A percentile compares a stretch with the other conserved stretches of the same genome.
phyloP scores from a whole-genome alignment of 805 yeast species.

The Yarrowia keelungensis region DNA sequence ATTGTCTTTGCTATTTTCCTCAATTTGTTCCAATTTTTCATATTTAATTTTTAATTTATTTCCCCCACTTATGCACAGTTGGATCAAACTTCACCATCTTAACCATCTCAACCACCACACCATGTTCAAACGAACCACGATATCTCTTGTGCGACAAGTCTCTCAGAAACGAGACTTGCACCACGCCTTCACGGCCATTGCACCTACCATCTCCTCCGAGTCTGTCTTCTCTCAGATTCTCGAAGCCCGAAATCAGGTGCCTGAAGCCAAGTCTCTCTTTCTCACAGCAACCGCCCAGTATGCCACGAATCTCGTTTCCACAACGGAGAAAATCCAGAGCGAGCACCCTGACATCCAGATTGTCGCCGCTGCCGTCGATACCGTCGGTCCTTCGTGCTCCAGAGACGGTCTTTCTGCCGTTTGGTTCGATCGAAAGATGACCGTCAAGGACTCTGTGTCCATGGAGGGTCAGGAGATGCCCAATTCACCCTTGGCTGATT shows the following conservation, averaged over 20 bases:
- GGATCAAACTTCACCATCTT: constrained; percentile 10
- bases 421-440: constrained; percentile 41
- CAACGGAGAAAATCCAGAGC: constrained; percentile 39
- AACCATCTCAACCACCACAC: background rate
- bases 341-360: constrained; percentile 44
- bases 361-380: constrained; percentile 47
- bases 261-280: constrained; percentile 44
- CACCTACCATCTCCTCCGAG: background rate
- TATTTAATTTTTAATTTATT: too few species aligned
- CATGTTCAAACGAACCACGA: constrained; percentile 8
- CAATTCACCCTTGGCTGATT: constrained; percentile 16
- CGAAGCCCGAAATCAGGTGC: background rate
- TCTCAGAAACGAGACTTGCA: constrained; percentile 13
- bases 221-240: constrained; percentile 1
- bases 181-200: constrained; percentile 20
- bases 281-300: constrained; percentile 50
- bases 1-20: too few species aligned
- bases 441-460: constrained; percentile 43
- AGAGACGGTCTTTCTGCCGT: constrained; percentile 47
- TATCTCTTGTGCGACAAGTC: background rate
- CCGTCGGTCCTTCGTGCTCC: constrained; percentile 49
- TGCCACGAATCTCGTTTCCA: constrained; percentile 45
- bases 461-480: constrained; percentile 32
- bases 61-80: background rate
- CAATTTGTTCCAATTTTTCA: too few species aligned